These are phyloP conservation scores for Millerago galiae DNA, from an alignment of 805 yeast genomes.

Conservation along the genomic window DNA sequence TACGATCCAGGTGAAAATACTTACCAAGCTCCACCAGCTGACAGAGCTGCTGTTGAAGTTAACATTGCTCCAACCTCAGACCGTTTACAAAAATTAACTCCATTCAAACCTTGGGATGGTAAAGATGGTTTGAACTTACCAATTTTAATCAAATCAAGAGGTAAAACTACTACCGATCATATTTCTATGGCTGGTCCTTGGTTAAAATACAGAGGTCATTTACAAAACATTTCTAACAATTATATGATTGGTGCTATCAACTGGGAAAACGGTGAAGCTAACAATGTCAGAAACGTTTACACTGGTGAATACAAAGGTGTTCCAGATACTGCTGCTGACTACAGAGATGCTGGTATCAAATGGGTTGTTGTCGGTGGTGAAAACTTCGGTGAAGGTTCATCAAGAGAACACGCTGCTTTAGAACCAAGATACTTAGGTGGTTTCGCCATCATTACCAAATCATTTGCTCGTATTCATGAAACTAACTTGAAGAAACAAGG, in stretches of 20 bases:
- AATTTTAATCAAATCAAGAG: conserved; percentile 90
- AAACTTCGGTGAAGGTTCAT: conserved; percentile 99
- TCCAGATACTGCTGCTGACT: conserved; percentile 92
- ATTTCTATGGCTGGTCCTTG: conserved; percentile 99
- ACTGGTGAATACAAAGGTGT: conserved; percentile 92
- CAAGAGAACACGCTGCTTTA: conserved; percentile 99
- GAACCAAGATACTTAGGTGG: conserved; percentile 99
- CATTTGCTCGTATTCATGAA: conserved; percentile 98
- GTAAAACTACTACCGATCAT: conserved; percentile 99
- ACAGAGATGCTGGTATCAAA: conserved; percentile 86
- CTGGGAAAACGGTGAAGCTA: conserved; percentile 93
- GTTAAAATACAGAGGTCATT: conserved; percentile 99
- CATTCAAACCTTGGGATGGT: conserved; percentile 96
- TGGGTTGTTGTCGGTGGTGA: conserved; percentile 99
- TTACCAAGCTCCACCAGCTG: conserved; percentile 94
- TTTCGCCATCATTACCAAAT: conserved; percentile 94
- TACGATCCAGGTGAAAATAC: conserved; percentile 93
- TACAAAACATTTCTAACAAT: conserved; percentile 97
- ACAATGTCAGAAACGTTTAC: conserved; percentile 81
- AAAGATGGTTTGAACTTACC: conserved; percentile 86
- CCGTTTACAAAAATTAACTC: conserved; percentile 90
- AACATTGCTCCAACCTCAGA: conserved; percentile 84
- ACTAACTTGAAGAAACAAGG: conserved; percentile 99
- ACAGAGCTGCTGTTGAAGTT: conserved; percentile 70
- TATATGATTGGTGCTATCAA: conserved; percentile 99